Conservation (phyloP, 1,284 basidiomycete species). For the Austroboletus novae-zelandiae region DNA sequence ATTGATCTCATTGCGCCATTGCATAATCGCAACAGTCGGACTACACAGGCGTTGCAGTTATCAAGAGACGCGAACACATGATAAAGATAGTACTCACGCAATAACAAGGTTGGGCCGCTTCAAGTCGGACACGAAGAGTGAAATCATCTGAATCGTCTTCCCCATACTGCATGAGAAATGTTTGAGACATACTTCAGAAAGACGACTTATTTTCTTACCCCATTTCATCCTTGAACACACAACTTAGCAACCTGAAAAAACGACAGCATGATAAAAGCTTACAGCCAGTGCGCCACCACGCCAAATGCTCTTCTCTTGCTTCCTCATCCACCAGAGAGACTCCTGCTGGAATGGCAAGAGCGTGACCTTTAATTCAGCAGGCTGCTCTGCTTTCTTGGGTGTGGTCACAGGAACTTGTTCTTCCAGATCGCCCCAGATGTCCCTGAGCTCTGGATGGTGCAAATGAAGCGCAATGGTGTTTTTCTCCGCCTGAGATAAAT, state of each 20-base stretch:
- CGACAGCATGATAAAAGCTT: constrained; percentile 29
- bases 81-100: constrained; percentile 54
- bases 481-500: constrained; percentile 64
- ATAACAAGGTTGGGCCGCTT: constrained; percentile 87
- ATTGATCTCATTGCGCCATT: constrained; percentile 96
- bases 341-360: constrained; percentile 87
- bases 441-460: constrained; percentile 74
- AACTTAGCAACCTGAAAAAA: constrained; percentile 1
- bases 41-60: constrained; percentile 35
- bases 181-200: constrained; percentile 5
- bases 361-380: constrained; percentile 71
- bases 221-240: constrained; percentile 75
- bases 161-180: constrained; percentile 72
- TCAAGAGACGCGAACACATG: background rate
- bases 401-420: constrained; percentile 58
- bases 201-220: constrained; percentile 49
- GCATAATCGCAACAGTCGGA: constrained; percentile 96
- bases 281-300: constrained; percentile 92
- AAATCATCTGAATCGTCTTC: constrained; percentile 97
- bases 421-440: constrained; percentile 89
- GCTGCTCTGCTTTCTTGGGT: constrained; percentile 78
- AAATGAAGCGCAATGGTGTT: constrained; percentile 61
- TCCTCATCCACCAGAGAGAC: constrained; percentile 93
- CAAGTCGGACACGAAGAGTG: constrained; percentile 79
- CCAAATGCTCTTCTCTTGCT: constrained; percentile 90